A percentile compares a stretch with the other conserved stretches of the same genome.
Evolutionary conservation across 805 yeast species (phyloP).

Genomic region (Saturnispora saitoi): DNA sequence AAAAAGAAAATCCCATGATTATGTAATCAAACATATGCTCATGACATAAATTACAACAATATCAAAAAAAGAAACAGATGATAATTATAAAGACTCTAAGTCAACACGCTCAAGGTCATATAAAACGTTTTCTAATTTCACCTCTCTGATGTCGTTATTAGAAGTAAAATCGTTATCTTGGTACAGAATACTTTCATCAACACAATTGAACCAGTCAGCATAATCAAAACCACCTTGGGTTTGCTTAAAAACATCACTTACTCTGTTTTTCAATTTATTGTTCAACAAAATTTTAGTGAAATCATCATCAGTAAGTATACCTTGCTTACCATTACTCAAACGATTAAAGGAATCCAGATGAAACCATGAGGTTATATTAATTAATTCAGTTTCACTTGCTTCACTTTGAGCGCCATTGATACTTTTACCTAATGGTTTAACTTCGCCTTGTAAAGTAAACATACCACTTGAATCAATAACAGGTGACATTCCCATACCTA

Average conservation of each 20-base stretch:
- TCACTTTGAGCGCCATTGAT: constrained; percentile 20
- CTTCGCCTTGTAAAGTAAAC: constrained; percentile 1
- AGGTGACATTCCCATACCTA: constrained; percentile 6
- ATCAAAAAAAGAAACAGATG: not conserved
- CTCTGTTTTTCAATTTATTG: not conserved
- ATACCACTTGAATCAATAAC: constrained; percentile 3
- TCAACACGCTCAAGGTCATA: constrained; percentile 9
- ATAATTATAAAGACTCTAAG: not conserved
- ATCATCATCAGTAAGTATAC: constrained; percentile 32
- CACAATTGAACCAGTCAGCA: constrained; percentile 12
- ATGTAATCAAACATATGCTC: not conserved
- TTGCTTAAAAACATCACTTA: not conserved
- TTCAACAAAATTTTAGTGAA: constrained; percentile 27
- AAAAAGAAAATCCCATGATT: not conserved
- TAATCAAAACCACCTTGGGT: constrained; percentile 12
- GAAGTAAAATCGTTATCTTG: constrained; percentile 4
- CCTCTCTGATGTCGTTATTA: not conserved
- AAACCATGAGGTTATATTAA: constrained; percentile 32
- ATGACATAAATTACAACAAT: not conserved
- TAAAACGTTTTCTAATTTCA: constrained; percentile 6
- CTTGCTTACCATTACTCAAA: constrained; percentile 30
- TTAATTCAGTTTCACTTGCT: constrained; percentile 21
- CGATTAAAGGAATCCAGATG: constrained; percentile 32
- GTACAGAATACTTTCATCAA: constrained; percentile 7
- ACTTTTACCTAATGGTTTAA: constrained; percentile 2